Base-by-base conservation (phyloP, 1,284 basidiomycete genomes). In the Cutaneotrichosporon dermatis region DNA sequence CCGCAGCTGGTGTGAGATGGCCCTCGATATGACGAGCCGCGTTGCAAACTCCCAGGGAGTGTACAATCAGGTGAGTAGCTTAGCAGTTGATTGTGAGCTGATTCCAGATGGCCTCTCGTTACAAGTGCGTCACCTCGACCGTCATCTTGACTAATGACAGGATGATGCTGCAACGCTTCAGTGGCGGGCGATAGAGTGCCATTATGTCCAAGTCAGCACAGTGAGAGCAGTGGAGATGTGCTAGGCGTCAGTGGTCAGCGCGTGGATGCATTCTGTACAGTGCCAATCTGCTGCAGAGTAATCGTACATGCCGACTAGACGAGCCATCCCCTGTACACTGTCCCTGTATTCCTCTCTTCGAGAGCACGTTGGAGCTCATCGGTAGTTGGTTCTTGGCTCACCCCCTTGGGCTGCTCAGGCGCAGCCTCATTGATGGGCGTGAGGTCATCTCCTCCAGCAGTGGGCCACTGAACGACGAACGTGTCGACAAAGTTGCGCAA, bases 391-490 rank as follows among this genome's bases (percentile, higher is more conserved):
- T 45, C 44, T 16, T 45, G 16, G 2, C 16, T 45, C 8, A 45
- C 44, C 0, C 44, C 44, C 44, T 45, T 45, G 44, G 16, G 44
- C 16, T 12, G 5, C 44, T 45, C 44, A 13, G 8, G 11, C 34
- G 13, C 46, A n/a, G n/a, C 46, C 13, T 34, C 36, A 10, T 50
- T 16, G 37, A 51, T 13, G 11, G 50, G 50, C 10, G 10, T 15
- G 36, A 50, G 36, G 12, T 34, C 53, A 12, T 41, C 33, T 6
- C 76, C 70, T 35, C 82, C 72, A 48, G 87, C 77, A 44, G 84
- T 80, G 15, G 87, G 86, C 92, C 92, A 95, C 72, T 95, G 92
- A 12, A 91, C 88, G 57, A 94, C 72, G 72, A 95, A 92, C 51
- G 86, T 84, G 76, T 98, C 93, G 6, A 92, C 92, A 44, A 95